phyloP scores from a whole-genome alignment of 78 protist genomes.

The Dictyostelium intermedium region DNA sequence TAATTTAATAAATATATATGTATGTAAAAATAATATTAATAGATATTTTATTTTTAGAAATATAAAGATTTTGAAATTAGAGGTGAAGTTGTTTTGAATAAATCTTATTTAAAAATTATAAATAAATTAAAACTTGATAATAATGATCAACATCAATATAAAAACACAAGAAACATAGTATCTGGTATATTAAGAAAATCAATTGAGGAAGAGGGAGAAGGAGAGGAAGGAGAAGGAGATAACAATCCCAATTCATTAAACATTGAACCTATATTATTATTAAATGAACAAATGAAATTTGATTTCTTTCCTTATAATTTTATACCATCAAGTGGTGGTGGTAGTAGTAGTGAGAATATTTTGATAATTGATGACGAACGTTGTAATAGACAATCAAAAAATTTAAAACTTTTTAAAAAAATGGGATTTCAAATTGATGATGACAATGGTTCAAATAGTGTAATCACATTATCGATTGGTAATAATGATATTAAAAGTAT shows the following conservation, averaged over 20 bases:
- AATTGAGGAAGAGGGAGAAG: background rate
- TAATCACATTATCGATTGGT: background rate
- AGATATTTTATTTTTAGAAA: background rate
- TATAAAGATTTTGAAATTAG: constrained; percentile 55
- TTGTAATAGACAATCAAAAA: constrained; percentile 10
- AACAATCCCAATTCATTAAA: background rate
- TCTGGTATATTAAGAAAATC: constrained; percentile 57
- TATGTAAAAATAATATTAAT: background rate
- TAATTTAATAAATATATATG: background rate
- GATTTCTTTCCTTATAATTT: constrained; percentile 46
- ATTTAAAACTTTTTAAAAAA: background rate
- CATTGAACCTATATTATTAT: background rate
- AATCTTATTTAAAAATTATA: constrained; percentile 3
- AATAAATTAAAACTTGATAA: constrained; percentile 17
- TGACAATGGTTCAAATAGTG: background rate
- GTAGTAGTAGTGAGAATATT: background rate
- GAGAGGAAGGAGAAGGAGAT: too few relatives aligned
- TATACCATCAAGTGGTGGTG: background rate
- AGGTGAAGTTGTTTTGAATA: constrained; percentile 69
- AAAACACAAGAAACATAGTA: constrained; percentile 77
- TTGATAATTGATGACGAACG: background rate
- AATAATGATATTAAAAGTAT: background rate
- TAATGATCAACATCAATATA: constrained; percentile 25
- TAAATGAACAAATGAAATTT: background rate
- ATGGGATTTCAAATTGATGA: constrained; percentile 42